These are phyloP conservation scores for Sporisorium exsertum DNA, from an alignment of 1,284 basidiomycete species.

Conservation along the genomic window DNA sequence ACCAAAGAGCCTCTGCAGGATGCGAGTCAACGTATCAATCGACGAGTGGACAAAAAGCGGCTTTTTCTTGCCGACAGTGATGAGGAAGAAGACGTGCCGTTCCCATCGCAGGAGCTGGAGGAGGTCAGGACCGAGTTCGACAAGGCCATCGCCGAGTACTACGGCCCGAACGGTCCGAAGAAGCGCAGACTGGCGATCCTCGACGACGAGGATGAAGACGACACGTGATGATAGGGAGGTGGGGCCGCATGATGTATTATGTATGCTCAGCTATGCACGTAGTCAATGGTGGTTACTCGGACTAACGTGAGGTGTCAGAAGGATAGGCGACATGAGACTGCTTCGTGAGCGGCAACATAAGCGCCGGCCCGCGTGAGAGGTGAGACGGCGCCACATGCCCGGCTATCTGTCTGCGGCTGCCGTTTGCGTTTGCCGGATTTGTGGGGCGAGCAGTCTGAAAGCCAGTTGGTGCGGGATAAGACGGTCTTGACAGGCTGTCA, in stretches of 20 bases:
- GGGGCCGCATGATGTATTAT: no score
- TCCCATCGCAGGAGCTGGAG: conserved; percentile 23
- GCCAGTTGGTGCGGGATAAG: neutral
- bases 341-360: neutral
- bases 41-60: conserved; percentile 34
- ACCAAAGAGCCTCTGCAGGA: conserved; percentile 25
- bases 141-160: no score
- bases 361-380: no score
- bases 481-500: neutral
- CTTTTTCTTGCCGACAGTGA: conserved; percentile 44
- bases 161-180: no score
- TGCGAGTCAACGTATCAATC: conserved; percentile 24
- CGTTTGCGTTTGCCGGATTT: neutral
- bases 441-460: neutral
- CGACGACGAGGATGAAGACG: conserved; percentile 34
- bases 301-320: neutral
- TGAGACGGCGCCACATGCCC: neutral
- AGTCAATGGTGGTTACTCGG: neutral
- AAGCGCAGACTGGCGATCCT: conserved; percentile 36
- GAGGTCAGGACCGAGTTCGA: neutral
- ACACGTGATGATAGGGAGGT: neutral
- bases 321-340: neutral
- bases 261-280: no score
- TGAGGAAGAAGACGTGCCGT: conserved; percentile 30
- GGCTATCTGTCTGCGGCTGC: neutral